phyloP scores from a whole-genome alignment of 2,329 filamentous ascomycete genomes.

The Fusarium floridanum region DNA sequence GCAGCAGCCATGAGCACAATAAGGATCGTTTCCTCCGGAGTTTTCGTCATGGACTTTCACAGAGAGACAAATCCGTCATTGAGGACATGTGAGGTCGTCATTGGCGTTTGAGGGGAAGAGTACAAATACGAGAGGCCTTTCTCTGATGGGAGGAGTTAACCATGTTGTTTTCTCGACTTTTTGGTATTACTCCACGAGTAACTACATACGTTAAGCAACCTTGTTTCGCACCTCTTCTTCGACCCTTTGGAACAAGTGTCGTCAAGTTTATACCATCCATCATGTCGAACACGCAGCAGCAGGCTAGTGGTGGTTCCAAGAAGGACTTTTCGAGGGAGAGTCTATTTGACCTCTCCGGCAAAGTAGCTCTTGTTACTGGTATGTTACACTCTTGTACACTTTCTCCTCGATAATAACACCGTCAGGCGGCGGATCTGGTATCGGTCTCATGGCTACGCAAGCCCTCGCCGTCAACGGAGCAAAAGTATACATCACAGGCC shows the following conservation, averaged over 20 bases:
- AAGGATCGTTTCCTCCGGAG: slow-evolving; percentile 35
- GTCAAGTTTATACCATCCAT: neutral
- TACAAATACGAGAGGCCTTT: neutral
- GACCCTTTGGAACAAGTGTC: slow-evolving; percentile 16
- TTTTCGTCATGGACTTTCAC: slow-evolving; percentile 39
- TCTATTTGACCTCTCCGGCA: slow-evolving; percentile 59
- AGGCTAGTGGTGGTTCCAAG: slow-evolving; percentile 39
- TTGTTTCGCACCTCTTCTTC: no score
- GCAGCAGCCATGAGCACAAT: neutral
- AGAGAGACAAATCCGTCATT: slow-evolving; percentile 13
- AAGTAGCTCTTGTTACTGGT: slow-evolving; percentile 62
- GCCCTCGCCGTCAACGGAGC: slow-evolving; percentile 76
- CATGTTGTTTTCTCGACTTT: neutral
- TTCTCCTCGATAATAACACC: no score
- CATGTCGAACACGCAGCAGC: slow-evolving; percentile 36
- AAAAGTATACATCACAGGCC: slow-evolving; percentile 78
- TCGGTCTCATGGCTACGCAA: slow-evolving; percentile 77
- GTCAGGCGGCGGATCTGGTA: slow-evolving; percentile 68
- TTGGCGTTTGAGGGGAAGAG: slow-evolving; percentile 4
- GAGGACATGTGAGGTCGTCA: slow-evolving; percentile 25
- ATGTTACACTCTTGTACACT: slow-evolving; percentile 1
- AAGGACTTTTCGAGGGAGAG: slow-evolving; percentile 51
- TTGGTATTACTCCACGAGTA: neutral
- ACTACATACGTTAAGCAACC: no score
- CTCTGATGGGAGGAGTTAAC: neutral